phyloP scores from a whole-genome alignment of 352 stramenopile species.

The Chrysophaeum taylorii region DNA sequence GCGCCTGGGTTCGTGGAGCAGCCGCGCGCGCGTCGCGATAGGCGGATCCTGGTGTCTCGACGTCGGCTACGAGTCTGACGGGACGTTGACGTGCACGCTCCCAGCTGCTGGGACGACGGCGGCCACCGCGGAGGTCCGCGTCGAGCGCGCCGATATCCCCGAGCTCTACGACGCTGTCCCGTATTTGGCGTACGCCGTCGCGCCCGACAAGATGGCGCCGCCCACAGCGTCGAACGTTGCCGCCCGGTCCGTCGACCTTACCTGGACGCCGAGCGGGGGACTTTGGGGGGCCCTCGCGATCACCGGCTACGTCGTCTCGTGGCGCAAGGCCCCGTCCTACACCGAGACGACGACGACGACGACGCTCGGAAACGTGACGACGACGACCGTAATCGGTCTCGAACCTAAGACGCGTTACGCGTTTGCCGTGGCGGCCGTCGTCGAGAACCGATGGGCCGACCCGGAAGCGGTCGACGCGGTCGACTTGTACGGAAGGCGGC shows the following conservation, averaged over 20 bases:
- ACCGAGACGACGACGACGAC: slow-evolving; percentile 16
- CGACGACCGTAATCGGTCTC: slow-evolving; percentile 65
- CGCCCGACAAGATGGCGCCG: slow-evolving; percentile 19
- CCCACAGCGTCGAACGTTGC: slow-evolving; percentile 61
- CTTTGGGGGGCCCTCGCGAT: slow-evolving; percentile 61
- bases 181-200: slow-evolving; percentile 53
- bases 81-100: slow-evolving; percentile 56
- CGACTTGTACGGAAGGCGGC: slow-evolving; percentile 68
- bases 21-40: slow-evolving; percentile 43
- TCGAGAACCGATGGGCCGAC: slow-evolving; percentile 45
- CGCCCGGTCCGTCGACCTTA: slow-evolving; percentile 58
- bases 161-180: slow-evolving; percentile 46
- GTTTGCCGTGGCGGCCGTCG: slow-evolving; percentile 59
- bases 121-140: slow-evolving; percentile 37
- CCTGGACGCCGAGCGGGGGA: slow-evolving; percentile 52
- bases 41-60: slow-evolving; percentile 55
- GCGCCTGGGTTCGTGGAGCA: slow-evolving; percentile 20
- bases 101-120: slow-evolving; percentile 34
- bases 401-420: slow-evolving; percentile 50
- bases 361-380: slow-evolving; percentile 74
- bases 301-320: slow-evolving; percentile 63
- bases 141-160: slow-evolving; percentile 52
- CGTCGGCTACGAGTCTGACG: slow-evolving; percentile 31
- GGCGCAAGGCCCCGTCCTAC: slow-evolving; percentile 40
- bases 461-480: slow-evolving; percentile 45